Evolutionary conservation across 495 filamentous ascomycete species (phyloP), one percentile per base, ranked within the genome.

Genomic region (Evernia prunastri): DNA sequence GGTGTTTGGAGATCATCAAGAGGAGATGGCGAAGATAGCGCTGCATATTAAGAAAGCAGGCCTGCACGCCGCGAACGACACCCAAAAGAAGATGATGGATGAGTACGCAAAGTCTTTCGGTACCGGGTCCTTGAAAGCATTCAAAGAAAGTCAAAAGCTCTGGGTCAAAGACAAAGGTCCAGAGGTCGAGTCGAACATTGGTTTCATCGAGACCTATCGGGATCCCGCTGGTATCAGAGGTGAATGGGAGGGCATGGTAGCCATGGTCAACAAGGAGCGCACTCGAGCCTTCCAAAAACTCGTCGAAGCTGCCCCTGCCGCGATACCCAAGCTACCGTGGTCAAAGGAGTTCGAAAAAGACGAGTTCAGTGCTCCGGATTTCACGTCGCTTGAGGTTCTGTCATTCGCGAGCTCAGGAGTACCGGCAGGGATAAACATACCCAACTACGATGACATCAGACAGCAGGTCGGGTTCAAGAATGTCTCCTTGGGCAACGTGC

Each of bases 381-480:
- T 98, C 72, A 97, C 94, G 1, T 89, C 87, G 9, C 77, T 93
- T 13, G 90, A 93, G 70, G 88, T 91, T 4, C 69, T 89, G 47
- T 86, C 83, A 37, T 88, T 89, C 70, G 86, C 87, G 18, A 86
- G 90, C 13, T 90, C 88, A 18, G 91, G 90, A 4, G 91, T 96
- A 56, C 90, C 91, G 9, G 89, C 54, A 12, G 62, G 67, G 23
- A 81, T 89, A 72, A 87, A 89, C 64, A 82, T 86, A 49, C 92
- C 92, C 7, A 96, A 97, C 71, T 96, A 95, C 70, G 92, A 98
- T 68, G 91, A 96, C 66, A 94, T 97, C 65, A 83, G 94, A 56
- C 93, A 96, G 70, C 88, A 85, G 20, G 80, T 92, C 49, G 94
- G 94, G n/a, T 98, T 98, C 84, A 98, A 98, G 79, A 98, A 98